These are phyloP conservation scores for Syzygium grande DNA, from an alignment of 345 rosid species.

Conservation along the genomic window DNA sequence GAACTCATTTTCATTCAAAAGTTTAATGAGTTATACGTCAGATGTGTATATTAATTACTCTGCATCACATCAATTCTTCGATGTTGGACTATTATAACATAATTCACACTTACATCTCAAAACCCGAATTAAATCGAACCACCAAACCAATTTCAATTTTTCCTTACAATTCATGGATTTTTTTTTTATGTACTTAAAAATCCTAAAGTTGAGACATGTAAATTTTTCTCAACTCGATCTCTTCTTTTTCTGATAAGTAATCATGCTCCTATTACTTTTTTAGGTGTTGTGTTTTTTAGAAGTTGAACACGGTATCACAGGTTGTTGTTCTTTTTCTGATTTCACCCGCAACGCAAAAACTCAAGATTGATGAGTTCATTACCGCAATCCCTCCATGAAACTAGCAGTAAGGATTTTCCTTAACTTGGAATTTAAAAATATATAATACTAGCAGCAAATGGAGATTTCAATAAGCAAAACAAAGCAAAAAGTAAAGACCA, in stretches of 20 bases:
- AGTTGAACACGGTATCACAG: neutral
- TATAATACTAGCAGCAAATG: neutral
- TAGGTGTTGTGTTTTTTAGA: neutral
- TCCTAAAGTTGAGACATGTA: neutral
- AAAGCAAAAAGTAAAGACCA: neutral
- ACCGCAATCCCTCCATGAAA: neutral
- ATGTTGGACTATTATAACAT: neutral
- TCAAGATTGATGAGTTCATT: neutral
- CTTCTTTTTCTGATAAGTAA: neutral
- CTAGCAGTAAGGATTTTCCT: neutral
- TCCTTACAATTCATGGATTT: neutral
- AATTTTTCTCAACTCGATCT: neutral
- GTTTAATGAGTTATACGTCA: neutral
- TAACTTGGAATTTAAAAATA: neutral
- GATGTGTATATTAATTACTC: neutral
- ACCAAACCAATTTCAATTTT: neutral
- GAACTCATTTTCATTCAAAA: fast-evolving
- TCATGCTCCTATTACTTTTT: neutral
- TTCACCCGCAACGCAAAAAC: neutral
- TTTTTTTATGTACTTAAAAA: neutral
- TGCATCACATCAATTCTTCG: neutral
- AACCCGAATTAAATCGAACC: neutral
- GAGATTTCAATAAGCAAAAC: neutral
- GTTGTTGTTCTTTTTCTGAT: too few species aligned
- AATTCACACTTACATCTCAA: neutral